Base-by-base conservation (phyloP, 257 asterid genomes). In the Solanum rostratum region DNA sequence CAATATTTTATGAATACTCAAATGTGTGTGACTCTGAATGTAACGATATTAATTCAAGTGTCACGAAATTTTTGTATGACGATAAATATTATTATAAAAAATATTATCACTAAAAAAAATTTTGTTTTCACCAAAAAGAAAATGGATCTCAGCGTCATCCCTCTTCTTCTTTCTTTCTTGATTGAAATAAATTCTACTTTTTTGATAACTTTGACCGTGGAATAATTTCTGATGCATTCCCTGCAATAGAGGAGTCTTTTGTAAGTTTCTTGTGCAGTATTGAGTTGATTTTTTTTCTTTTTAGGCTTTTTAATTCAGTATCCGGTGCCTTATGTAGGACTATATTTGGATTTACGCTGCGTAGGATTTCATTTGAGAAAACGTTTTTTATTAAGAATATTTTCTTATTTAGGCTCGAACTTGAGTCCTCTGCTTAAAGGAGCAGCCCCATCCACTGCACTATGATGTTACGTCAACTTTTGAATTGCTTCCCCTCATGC, bases 311-410 rank as follows among this genome's bases (percentile, higher is more conserved):
- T 5, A 3, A 33, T 33, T 33, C 37, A 0, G 5, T 3, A 33
- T 33, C 4, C 37, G 4, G 4, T 33, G 37, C 37, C 5, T 33
- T 0, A 0, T 3, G 0, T 33, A 3, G 0, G 0, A 33, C 4
- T 33, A 33, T 33, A 33, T 33, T 33, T 2, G 5, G 4, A 3
- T 3, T 55, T 13, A 55, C 63, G 14, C 14, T 9, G 3, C 0
- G 8, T 39, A 39, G 1, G 1, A 7, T 7, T 33, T 7, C 9
- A 39, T 33, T 33, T 4, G 37, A 0, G 37, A 33, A 33, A 33
- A 5, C 6, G 39, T 5, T 33, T 33, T 33, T 5, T 3, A 4
- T 3, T 1, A 33, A 33, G 6, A 33, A 33, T 33, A n/a, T 33
- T 33, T 33, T 33, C 39, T 33, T 33, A 33, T 33, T 33, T 33